These are phyloP conservation scores for Plasmodium vivax DNA, from an alignment of 169 alveolate species.

Conservation along the genomic window DNA sequence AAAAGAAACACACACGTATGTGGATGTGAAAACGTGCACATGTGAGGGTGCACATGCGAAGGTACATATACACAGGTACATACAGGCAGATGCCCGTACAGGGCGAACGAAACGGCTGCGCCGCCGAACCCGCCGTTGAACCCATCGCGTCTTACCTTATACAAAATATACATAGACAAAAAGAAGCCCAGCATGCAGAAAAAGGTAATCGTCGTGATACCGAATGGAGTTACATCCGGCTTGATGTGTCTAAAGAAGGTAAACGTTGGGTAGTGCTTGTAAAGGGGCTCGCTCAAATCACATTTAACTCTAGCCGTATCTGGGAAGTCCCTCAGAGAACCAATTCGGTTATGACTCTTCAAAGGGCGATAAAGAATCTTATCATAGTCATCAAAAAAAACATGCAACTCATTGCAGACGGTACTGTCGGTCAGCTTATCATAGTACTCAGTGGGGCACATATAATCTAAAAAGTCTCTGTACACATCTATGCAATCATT, in stretches of 20 bases:
- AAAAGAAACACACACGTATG: neutral
- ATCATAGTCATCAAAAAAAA: constrained; percentile 1
- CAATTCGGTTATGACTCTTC: neutral
- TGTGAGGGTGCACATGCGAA: too few species aligned
- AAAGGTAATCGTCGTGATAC: neutral
- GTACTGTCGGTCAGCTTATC: neutral
- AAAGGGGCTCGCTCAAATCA: neutral
- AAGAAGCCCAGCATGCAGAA: neutral
- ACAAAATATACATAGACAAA: neutral
- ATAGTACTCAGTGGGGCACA: neutral
- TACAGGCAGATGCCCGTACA: neutral
- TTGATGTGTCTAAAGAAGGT: neutral
- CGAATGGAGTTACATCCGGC: neutral
- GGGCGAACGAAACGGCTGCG: neutral
- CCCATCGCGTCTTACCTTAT: neutral
- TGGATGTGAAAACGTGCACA: too few species aligned
- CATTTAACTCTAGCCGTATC: neutral
- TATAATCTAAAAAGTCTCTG: neutral
- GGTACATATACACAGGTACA: too few species aligned
- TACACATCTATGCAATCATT: neutral
- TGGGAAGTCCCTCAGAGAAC: neutral
- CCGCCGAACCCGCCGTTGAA: neutral
- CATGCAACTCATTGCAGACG: neutral
- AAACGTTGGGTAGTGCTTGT: neutral
- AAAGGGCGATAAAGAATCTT: neutral